Percentiles rank a stretch among this genome's conserved stretches.
These are phyloP conservation scores for Globisporangium cylindrosporum DNA, from an alignment of 352 stramenopile genomes.

Conservation along the genomic window DNA sequence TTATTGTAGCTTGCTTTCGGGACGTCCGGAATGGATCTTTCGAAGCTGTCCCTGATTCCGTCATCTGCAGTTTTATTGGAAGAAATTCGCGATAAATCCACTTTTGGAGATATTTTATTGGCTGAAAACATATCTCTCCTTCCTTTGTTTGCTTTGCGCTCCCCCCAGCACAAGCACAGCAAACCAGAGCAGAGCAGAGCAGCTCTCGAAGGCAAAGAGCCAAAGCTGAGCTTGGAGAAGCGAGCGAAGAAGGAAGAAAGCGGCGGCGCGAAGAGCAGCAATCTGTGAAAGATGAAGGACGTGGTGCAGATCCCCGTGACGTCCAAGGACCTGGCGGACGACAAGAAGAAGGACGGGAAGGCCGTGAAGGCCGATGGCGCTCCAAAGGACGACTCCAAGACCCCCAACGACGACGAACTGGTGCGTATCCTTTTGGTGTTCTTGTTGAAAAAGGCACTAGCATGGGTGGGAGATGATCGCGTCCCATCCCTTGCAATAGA, in stretches of 20 bases:
- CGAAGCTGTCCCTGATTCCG: constrained; percentile 8
- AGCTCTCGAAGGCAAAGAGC: neutral
- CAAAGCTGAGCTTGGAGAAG: constrained; percentile 1
- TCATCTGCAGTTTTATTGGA: constrained; percentile 13
- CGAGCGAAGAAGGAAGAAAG: constrained; percentile 23
- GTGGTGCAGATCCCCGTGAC: constrained; percentile 51
- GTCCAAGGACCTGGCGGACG: constrained; percentile 46
- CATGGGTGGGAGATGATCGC: neutral
- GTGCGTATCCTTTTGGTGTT: constrained; percentile 29
- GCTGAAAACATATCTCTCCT: constrained; percentile 10
- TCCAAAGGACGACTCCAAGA: constrained; percentile 27
- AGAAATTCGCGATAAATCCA: constrained; percentile 8
- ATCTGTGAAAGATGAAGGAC: constrained; percentile 56
- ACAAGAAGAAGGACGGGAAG: constrained; percentile 36
- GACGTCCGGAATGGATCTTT: constrained; percentile 17
- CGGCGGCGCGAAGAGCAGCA: constrained; percentile 18
- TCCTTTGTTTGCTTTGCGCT: constrained; percentile 3
- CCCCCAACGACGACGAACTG: constrained; percentile 55
- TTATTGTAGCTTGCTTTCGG: neutral
- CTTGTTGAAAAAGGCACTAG: neutral
- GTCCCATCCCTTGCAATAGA: neutral
- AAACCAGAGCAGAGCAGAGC: neutral
- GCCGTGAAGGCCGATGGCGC: constrained; percentile 19
- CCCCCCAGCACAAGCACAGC: constrained; percentile 8
- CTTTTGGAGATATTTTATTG: constrained; percentile 12